Conservation (phyloP, 2,329 filamentous ascomycete species). For the Lachnellula hyalina region DNA sequence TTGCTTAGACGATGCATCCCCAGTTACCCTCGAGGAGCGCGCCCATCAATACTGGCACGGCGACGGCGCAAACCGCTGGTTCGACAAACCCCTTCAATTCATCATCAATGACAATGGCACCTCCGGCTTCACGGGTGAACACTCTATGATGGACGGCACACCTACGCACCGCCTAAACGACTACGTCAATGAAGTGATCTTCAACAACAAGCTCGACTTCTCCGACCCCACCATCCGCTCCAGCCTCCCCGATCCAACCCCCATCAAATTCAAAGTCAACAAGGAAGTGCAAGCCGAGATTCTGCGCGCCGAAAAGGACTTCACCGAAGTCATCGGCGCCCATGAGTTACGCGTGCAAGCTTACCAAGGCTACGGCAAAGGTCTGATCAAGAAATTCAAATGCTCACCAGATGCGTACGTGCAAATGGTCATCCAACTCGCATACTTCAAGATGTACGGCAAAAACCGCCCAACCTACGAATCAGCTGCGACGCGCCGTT, state of each 20-base stretch:
- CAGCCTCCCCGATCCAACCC: conserved; percentile 72
- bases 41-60: conserved; percentile 98
- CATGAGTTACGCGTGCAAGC: conserved; percentile 92
- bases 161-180: conserved; percentile 96
- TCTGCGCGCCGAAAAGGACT: conserved; percentile 71
- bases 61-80: conserved; percentile 93
- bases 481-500: conserved; percentile 88
- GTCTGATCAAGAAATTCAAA: conserved; percentile 98
- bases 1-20: conserved; percentile 86
- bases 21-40: conserved; percentile 91
- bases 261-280: conserved; percentile 73
- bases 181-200: conserved; percentile 85
- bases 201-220: conserved; percentile 91
- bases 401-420: conserved; percentile 97
- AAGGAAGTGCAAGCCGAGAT: conserved; percentile 72
- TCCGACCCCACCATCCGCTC: conserved; percentile 73
- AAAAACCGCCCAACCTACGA: conserved; percentile 97
- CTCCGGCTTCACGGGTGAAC: conserved; percentile 95
- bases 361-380: conserved; percentile 97
- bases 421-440: conserved; percentile 97
- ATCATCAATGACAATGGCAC: conserved; percentile 98
- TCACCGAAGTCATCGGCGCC: conserved; percentile 71
- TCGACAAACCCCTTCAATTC: conserved; percentile 96
- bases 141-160: conserved; percentile 99
- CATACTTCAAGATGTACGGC: conserved; percentile 99